A percentile compares a stretch with the other conserved stretches of the same genome.
These are phyloP conservation scores for Dactylorhiza incarnata DNA, from an alignment of 106 monocot genomes.

Conservation along the genomic window DNA sequence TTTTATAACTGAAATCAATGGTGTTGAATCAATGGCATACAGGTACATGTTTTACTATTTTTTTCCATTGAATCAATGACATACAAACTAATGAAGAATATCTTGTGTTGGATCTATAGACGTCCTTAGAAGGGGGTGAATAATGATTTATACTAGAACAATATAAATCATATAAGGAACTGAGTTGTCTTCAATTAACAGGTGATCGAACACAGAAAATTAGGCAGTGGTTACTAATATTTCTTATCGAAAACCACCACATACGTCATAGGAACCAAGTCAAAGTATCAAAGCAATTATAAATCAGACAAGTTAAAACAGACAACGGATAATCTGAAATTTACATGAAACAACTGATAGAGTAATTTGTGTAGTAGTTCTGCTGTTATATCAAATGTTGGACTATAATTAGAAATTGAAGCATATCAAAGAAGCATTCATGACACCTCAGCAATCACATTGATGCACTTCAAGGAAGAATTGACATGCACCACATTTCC, in stretches of 20 bases:
- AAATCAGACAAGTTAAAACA: no score
- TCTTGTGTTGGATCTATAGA: no score
- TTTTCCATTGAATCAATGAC: no score
- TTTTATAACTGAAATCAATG: no score
- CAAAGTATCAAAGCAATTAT: not conserved
- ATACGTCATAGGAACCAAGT: not conserved
- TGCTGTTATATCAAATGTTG: no score
- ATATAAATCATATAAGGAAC: not conserved
- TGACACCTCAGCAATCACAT: conserved; percentile 68
- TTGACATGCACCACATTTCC: conserved; percentile 64
- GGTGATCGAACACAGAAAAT: not conserved
- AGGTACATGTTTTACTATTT: no score
- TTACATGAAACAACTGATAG: not conserved
- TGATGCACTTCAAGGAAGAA: conserved; percentile 70
- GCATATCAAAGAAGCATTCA: not conserved
- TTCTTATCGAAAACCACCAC: no score
- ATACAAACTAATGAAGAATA: no score
- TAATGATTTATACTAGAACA: no score
- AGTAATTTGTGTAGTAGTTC: no score
- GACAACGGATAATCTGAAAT: not conserved
- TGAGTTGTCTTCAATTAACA: not conserved
- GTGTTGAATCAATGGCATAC: no score
- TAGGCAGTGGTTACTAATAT: not conserved
- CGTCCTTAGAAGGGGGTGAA: no score
- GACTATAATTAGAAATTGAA: not conserved